Evolutionary conservation across 495 filamentous ascomycete species (phyloP).

Genomic region (Penicillium herquei): DNA sequence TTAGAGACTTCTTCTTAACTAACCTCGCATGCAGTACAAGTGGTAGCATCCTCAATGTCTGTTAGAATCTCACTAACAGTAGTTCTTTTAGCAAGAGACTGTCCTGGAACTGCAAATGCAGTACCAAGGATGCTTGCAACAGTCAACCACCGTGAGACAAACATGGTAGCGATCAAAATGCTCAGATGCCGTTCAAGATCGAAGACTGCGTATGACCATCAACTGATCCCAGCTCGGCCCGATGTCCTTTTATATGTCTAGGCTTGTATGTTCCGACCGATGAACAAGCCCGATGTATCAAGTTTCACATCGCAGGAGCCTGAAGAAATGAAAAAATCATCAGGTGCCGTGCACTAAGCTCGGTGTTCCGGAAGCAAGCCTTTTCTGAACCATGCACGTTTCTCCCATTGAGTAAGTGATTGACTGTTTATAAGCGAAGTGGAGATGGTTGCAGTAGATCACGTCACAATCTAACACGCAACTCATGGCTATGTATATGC

Average conservation of each 20-base stretch:
- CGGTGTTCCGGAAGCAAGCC: background rate
- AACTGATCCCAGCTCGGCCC: background rate
- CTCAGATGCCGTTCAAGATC: background rate
- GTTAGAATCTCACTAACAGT: slow-evolving; percentile 16
- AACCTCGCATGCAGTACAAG: slow-evolving; percentile 49
- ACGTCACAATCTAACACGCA: slow-evolving; percentile 4
- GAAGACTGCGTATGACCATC: background rate
- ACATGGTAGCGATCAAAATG: slow-evolving; percentile 6
- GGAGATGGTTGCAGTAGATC: slow-evolving; percentile 4
- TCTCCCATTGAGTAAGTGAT: slow-evolving; percentile 14
- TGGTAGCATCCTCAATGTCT: slow-evolving; percentile 43
- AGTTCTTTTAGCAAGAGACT: slow-evolving; percentile 9
- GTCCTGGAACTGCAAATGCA: slow-evolving; percentile 8
- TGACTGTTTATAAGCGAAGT: slow-evolving; percentile 17
- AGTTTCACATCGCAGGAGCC: background rate
- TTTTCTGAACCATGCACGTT: slow-evolving; percentile 12
- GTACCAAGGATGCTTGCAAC: slow-evolving; percentile 8
- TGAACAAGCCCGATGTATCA: background rate
- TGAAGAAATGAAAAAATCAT: background rate
- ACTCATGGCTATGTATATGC: background rate
- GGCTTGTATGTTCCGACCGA: background rate
- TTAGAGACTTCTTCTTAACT: background rate
- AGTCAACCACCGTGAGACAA: slow-evolving; percentile 7
- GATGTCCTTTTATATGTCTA: background rate
- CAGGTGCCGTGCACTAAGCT: slow-evolving; percentile 1